Evolutionary conservation across 352 stramenopile species (phyloP).

Genomic region (Phytophthora agathidicida): DNA sequence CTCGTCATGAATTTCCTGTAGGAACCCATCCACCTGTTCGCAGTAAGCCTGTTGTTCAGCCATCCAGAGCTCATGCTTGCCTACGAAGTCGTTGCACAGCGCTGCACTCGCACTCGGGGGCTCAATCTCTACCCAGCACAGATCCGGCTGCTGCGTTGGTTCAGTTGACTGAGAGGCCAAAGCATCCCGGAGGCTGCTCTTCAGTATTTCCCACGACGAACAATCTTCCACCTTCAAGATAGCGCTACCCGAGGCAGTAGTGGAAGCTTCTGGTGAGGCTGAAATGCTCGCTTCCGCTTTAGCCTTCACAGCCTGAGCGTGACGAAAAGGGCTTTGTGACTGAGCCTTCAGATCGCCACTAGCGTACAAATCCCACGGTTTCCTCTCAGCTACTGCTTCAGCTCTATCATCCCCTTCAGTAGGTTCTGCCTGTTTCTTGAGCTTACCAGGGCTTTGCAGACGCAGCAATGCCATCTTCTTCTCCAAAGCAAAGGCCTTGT

Average conservation of each 20-base stretch:
- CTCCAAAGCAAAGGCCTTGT: conserved; percentile 52
- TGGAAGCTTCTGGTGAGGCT: neutral
- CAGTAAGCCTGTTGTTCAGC: conserved; percentile 57
- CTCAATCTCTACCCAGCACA: conserved; percentile 84
- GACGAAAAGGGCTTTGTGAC: conserved; percentile 54
- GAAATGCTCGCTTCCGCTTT: conserved; percentile 19
- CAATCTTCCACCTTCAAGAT: conserved; percentile 41
- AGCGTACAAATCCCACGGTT: conserved; percentile 77
- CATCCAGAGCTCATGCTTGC: conserved; percentile 74
- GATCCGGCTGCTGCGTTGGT: conserved; percentile 32
- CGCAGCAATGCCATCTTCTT: conserved; percentile 65
- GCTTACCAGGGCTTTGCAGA: conserved; percentile 16
- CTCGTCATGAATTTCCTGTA: conserved; percentile 51
- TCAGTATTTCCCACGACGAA: conserved; percentile 40
- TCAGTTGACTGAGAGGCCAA: conserved; percentile 14
- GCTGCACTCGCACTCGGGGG: conserved; percentile 35
- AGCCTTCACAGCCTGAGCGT: conserved; percentile 40
- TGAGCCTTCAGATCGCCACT: conserved; percentile 65
- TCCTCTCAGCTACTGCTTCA: conserved; percentile 30
- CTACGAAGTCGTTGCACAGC: conserved; percentile 63
- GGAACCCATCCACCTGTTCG: conserved; percentile 50
- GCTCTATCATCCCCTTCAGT: conserved; percentile 4
- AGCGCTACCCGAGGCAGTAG: conserved; percentile 3
- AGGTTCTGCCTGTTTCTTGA: conserved; percentile 5
- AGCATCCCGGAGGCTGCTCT: conserved; percentile 34